phyloP scores from a whole-genome alignment of 1,284 basidiomycete species.

The Marasmius tenuissimus region DNA sequence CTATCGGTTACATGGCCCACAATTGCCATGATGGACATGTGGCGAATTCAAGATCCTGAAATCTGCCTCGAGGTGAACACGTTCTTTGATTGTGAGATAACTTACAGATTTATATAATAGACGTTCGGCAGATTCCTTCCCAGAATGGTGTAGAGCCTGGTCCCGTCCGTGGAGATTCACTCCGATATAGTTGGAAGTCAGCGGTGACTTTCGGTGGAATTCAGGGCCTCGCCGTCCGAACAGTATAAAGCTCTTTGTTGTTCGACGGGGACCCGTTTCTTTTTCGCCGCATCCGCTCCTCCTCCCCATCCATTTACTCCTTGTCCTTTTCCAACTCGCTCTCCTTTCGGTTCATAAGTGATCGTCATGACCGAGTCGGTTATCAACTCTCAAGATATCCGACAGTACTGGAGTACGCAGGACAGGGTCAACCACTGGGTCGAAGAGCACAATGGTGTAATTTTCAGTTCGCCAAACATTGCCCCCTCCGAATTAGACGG shows the following conservation, averaged over 20 bases:
- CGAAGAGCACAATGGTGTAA: slow-evolving; percentile 35
- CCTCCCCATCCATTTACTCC: slow-evolving; percentile 4
- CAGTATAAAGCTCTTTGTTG: slow-evolving; percentile 10
- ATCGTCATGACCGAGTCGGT: slow-evolving; percentile 65
- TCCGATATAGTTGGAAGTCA: slow-evolving; percentile 2
- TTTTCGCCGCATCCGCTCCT: neutral
- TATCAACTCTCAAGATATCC: slow-evolving; percentile 54
- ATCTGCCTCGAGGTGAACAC: slow-evolving; percentile 43
- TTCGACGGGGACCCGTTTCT: neutral
- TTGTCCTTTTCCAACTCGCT: slow-evolving; percentile 8
- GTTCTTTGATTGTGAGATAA: slow-evolving; percentile 40
- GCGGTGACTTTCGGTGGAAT: slow-evolving; percentile 1
- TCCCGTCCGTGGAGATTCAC: slow-evolving; percentile 6
- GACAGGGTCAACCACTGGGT: slow-evolving; percentile 67
- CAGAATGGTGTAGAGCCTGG: neutral
- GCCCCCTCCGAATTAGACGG: slow-evolving; percentile 55
- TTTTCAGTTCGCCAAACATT: slow-evolving; percentile 56
- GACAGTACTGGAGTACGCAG: slow-evolving; percentile 54
- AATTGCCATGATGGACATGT: slow-evolving; percentile 2
- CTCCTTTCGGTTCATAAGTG: slow-evolving; percentile 1
- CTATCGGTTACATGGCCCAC: neutral
- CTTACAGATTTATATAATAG: slow-evolving; percentile 8
- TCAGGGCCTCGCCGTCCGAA: slow-evolving; percentile 1
- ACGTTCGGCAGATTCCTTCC: neutral
- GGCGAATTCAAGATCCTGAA: slow-evolving; percentile 15